phyloP scores from a whole-genome alignment of 306 rosid genomes.

The Canavalia ensiformis region DNA sequence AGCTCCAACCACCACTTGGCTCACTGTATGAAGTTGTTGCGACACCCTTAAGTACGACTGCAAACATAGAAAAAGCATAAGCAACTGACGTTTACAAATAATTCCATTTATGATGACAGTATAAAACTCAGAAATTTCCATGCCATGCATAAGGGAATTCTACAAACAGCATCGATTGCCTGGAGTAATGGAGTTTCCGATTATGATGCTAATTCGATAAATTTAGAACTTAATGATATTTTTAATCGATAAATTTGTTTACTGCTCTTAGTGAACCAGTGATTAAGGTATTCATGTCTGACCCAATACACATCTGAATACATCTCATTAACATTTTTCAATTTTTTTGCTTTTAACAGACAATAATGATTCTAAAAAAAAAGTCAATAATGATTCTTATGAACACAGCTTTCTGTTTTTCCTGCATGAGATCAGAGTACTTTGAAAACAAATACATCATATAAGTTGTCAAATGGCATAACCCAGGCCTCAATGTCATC shows the following conservation, averaged over 20 bases:
- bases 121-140: conserved; percentile 19
- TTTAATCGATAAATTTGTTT: neutral
- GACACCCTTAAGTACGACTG: conserved; percentile 93
- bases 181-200: neutral
- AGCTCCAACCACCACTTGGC: conserved; percentile 89
- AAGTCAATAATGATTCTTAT: neutral
- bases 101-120: neutral
- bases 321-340: conserved; percentile 27
- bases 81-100: conserved; percentile 31
- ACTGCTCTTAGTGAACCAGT: neutral
- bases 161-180: neutral
- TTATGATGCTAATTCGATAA: neutral
- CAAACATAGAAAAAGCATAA: conserved; percentile 43
- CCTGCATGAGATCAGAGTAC: neutral
- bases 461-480: conserved; percentile 10
- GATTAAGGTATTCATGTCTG: neutral
- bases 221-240: neutral
- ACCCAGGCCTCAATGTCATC: conserved; percentile 23
- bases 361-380: neutral
- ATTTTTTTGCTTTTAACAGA: neutral
- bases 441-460: conserved; percentile 18
- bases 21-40: conserved; percentile 72
- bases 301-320: neutral
- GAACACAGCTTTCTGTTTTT: conserved; percentile 22
- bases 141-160: neutral